Conservation (phyloP, 495 filamentous ascomycete species). For the Annulohypoxylon moriforme region DNA sequence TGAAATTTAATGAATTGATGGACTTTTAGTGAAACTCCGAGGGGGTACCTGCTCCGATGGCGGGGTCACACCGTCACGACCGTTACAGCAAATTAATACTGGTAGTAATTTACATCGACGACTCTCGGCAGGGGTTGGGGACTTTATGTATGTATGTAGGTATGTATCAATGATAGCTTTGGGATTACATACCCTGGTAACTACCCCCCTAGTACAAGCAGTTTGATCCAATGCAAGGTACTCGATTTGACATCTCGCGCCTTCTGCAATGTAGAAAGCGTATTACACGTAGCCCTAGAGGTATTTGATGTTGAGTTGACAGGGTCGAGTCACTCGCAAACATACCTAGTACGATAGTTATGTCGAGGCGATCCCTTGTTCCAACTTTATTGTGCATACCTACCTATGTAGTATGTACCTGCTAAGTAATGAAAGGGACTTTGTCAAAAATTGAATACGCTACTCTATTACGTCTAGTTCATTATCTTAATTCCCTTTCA, state of each 20-base stretch:
- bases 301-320: too few species aligned
- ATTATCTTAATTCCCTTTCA: slow-evolving; percentile 31
- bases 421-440: slow-evolving; percentile 28
- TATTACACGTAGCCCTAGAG: too few species aligned
- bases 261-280: neutral
- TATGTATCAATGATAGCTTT: neutral
- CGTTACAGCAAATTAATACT: neutral
- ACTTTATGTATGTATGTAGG: too few species aligned
- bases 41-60: slow-evolving; percentile 29
- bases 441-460: slow-evolving; percentile 18
- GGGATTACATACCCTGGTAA: neutral
- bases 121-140: too few species aligned
- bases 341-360: neutral
- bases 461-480: slow-evolving; percentile 11
- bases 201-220: too few species aligned
- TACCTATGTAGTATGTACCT: neutral
- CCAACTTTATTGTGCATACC: slow-evolving; percentile 16
- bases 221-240: neutral
- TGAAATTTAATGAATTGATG: slow-evolving; percentile 21
- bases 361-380: slow-evolving; percentile 4
- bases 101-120: too few species aligned
- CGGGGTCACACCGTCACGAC: slow-evolving; percentile 16
- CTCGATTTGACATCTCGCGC: neutral
- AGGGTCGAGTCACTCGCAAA: neutral
- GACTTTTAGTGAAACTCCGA: slow-evolving; percentile 23